phyloP scores from a whole-genome alignment of 208 protist species.

The Crithidia bombi region DNA sequence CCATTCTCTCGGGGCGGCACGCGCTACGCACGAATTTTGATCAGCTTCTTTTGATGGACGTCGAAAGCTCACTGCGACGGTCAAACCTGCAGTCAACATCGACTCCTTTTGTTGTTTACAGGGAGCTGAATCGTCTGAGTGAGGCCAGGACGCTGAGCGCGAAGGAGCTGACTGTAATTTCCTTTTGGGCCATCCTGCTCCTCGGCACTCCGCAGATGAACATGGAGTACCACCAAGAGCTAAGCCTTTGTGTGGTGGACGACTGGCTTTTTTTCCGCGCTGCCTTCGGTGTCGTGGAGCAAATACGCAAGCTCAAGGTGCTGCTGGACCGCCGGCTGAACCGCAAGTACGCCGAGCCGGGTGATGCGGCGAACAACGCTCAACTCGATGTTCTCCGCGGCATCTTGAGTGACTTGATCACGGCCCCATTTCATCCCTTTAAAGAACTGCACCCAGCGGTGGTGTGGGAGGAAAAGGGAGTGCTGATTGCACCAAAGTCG shows the following conservation, averaged over 20 bases:
- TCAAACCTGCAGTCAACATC: conserved; percentile 24
- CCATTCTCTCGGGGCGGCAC: conserved; percentile 47
- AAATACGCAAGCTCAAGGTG: conserved; percentile 64
- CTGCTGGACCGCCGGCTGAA: conserved; percentile 56
- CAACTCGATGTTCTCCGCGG: conserved; percentile 60
- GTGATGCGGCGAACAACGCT: conserved; percentile 62
- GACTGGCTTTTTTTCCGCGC: conserved; percentile 82
- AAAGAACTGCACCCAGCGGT: conserved; percentile 19
- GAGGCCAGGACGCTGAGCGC: conserved; percentile 42
- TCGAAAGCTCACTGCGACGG: conserved; percentile 56
- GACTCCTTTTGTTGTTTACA: conserved; percentile 79
- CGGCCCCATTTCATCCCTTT: conserved; percentile 54
- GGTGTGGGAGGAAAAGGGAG: conserved; percentile 64
- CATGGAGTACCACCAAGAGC: conserved; percentile 57
- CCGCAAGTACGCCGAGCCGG: conserved; percentile 62
- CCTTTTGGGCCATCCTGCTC: conserved; percentile 79
- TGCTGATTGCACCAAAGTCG: conserved; percentile 40
- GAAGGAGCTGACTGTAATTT: conserved; percentile 51
- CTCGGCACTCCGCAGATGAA: conserved; percentile 53
- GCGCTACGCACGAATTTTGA: conserved; percentile 64
- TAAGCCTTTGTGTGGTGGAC: conserved; percentile 66
- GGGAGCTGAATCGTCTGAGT: conserved; percentile 43
- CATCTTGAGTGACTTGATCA: conserved; percentile 69
- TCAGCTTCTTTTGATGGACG: conserved; percentile 33
- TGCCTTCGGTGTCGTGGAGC: conserved; percentile 51